phyloP scores from a whole-genome alignment of 805 yeast species.

The Blastobotrys robertii region DNA sequence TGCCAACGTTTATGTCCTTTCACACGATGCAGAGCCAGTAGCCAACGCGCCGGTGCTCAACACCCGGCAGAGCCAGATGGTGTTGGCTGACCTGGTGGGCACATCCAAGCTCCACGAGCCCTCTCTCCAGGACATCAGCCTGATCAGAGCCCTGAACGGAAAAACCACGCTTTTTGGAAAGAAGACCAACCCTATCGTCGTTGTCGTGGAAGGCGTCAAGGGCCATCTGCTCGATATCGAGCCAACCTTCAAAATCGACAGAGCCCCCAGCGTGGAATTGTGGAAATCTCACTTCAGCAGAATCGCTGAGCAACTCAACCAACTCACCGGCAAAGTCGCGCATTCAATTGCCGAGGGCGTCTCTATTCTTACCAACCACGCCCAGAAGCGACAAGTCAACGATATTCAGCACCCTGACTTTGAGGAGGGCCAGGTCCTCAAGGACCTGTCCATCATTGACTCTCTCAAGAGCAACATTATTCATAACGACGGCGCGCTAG shows the following conservation, averaged over 20 bases:
- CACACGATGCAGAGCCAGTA: constrained; percentile 1
- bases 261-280: constrained; percentile 6
- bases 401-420: background rate
- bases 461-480: background rate
- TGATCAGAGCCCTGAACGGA: background rate
- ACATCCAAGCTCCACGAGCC: constrained; percentile 6
- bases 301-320: constrained; percentile 5
- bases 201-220: constrained; percentile 15
- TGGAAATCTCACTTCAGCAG: constrained; percentile 7
- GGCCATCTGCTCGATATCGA: constrained; percentile 12
- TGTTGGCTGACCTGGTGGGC: constrained; percentile 14
- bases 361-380: constrained; percentile 1
- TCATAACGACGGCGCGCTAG: constrained; percentile 4
- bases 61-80: constrained; percentile 13
- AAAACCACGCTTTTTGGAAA: background rate
- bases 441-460: background rate
- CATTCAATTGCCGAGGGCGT: constrained; percentile 5
- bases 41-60: constrained; percentile 4
- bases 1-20: constrained; percentile 7
- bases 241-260: constrained; percentile 14
- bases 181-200: constrained; percentile 9
- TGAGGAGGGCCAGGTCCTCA: constrained; percentile 1
- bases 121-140: constrained; percentile 6
- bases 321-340: constrained; percentile 7
- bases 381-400: no score